Evolutionary conservation across 2,329 filamentous ascomycete genomes (phyloP), one percentile per base, ranked within the genome.

Genomic region (Diplodia sapinea): DNA sequence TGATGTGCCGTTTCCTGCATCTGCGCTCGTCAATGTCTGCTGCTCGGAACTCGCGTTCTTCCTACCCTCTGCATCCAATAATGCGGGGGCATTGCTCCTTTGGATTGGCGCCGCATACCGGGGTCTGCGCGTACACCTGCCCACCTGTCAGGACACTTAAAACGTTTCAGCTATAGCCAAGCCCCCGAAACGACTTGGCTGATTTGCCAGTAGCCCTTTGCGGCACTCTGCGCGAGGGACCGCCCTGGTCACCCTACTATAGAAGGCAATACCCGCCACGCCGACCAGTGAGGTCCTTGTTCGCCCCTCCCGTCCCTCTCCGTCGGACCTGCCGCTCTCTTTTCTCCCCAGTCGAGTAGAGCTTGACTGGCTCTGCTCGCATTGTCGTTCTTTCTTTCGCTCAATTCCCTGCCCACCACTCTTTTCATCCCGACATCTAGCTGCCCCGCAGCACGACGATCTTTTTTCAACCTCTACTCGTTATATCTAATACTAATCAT

Each of bases 401-500:
- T 4, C 38, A 20, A 23, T 31, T 31, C 62, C 29, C 40, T 29
- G 59, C 23, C 49, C 31, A 17, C 26, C 23, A 47, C 50, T 29
- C 52, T 38, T 57, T 57, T 26, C 40, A 23, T 51, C 54, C 52
- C 43, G 20, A 63, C 43, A 63, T 65, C 52, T 59, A 57, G 54
- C 54, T 59, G 43, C 40, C 23, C 31, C 23, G 55, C 31, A 57
- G 40, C 64, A 59, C 20, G n/a, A 11, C 43, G 38, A 38, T 54
- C 36, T 61, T 61, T 57, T 20, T 61, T 29, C 50, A 9, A 55
- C 15, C 26, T 20, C 52, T 52, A 38, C 13, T n/a, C 23, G n/a
- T 47, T 47, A 63, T 23, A 49, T 43, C 43, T 57, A 62, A 55
- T 64, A 55, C 52, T 68, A 63, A 69, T 54, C 65, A 69, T 69